Evolutionary conservation across 768 basidiomycete species (phyloP), one percentile per base, ranked within the genome.

Genomic region (Amanita rubescens): DNA sequence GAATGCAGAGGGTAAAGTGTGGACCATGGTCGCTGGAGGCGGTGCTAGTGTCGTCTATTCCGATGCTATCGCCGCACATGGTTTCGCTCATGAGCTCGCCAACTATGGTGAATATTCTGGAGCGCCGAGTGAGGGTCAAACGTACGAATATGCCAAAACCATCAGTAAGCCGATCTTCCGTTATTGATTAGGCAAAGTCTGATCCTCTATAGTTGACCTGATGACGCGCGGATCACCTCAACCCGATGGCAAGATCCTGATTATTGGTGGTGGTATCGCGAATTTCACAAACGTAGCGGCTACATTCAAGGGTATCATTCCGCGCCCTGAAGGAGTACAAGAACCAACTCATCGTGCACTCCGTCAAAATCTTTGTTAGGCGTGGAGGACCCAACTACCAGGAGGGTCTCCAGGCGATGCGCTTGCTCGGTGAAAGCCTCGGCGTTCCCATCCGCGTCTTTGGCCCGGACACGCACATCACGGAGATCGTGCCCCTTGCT

Each of bases 1-100:
- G 62, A 97, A 98, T 70, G 71, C 89, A 51, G 87, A 90, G 66
- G 96, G 95, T 56, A 88, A 94, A 57, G 84, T 99, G 59, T 99
- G 96, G 96, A 98, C 96, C 61, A 98, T 98, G 95, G 96, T 99
- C 53, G 95, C 96, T 51, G 96, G 95, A 74, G 96, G 96, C 65
- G 92, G 92, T 76, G 78, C 78, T 38, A 72, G 71, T 45, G 78
- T 79, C 57, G 84, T 85, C 55, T 84, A 85, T 70, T 82, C 80
- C 14, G 86, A 89, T 63, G 87, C 87, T 58, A 89, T 89, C 60
- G 85, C 85, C 56, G 94, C 95, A 5, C 91, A 93, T 64, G 95
- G 95, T 33, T 98, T 84, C 65, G 94, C 96, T 17, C 82, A 96
- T 66, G 96, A 99, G 69, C 87, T 99, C 59, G 95, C 95, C 69